A percentile compares a stretch with the other conserved stretches of the same genome.
Conservation (phyloP, 139 green algal genomes). For the Tetradesmus lagerheimii region DNA sequence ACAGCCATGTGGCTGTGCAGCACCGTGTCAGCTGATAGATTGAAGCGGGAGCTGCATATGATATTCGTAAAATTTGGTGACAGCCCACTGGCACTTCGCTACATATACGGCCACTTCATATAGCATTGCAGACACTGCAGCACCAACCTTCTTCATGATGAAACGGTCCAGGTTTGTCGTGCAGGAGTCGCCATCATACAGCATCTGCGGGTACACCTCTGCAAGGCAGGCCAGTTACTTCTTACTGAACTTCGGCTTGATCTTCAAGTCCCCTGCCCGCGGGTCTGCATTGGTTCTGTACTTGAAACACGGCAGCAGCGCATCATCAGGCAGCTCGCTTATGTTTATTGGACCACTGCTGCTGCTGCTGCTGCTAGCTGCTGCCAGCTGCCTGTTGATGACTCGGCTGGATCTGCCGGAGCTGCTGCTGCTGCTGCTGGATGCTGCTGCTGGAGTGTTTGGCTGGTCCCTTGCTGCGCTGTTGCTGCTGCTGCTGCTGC, state of each 20-base stretch:
- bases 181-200: not conserved
- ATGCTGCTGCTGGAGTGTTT: not conserved
- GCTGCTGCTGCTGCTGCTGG: constrained; percentile 7
- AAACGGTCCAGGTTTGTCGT: not conserved
- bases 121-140: too few species aligned
- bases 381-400: not conserved
- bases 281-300: not conserved
- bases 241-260: not conserved
- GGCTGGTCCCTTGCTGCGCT: not conserved
- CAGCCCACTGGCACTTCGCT: too few species aligned
- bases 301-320: not conserved
- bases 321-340: not conserved
- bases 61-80: too few species aligned
- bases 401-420: not conserved
- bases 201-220: not conserved
- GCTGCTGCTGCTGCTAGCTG: not conserved
- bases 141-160: not conserved
- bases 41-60: too few species aligned
- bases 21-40: too few species aligned
- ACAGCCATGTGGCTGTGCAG: too few species aligned
- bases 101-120: too few species aligned
- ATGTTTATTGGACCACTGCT: not conserved
- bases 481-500: too few species aligned
- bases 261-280: not conserved
- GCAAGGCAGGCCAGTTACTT: not conserved